Evolutionary conservation across 2,329 filamentous ascomycete genomes (phyloP), one percentile per base, ranked within the genome.

Genomic region (Teratosphaeria viscida): DNA sequence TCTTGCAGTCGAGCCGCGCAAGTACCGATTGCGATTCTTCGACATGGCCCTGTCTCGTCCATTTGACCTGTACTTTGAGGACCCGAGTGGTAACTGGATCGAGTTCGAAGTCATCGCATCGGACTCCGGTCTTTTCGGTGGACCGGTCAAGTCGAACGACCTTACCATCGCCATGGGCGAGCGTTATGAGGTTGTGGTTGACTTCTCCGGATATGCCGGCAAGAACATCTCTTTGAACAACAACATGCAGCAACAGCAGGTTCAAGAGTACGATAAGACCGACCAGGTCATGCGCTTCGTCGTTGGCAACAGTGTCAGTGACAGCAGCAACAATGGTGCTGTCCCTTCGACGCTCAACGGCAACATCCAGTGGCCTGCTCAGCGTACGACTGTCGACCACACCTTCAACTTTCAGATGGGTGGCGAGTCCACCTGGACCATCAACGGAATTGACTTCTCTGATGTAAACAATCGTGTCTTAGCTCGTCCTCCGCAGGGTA

Each of bases 1-100:
- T 62, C 64, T 83, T 10, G 75, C 77, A n/a, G 82, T 84, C 3
- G 79, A 85, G 69, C 81, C 81, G 6, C 77, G 82, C 66, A 85
- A 84, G 68, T 85, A 85, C 69, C 79, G 82, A 23, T 78, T 85
- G 64, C 74, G 82, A 2, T 66, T 84, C 58, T 75, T 82, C 29
- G 77, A 84, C 67, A 76, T 77, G 11, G 74, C 78, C n/a, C 65
- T 81, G 56, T 78, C 74, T 29, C 70, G 78, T 54, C 75, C 76
- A 16, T 83, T 80, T 60, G 70, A 75, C 16, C 69, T 84, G 8
- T 81, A 78, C 65, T 76, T 82, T 52, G 74, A 66, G 35, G 72
- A 73, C 26, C 67, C 69, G 32, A 72, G 70, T 47, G 66, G 65
- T 58, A 63, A 72, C 47, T 68, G 68, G 27, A 63, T 83, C 12